A percentile compares a stretch with the other conserved stretches of the same genome.
Conservation (phyloP, 129 eudicot species). For the Glebionis coronaria region DNA sequence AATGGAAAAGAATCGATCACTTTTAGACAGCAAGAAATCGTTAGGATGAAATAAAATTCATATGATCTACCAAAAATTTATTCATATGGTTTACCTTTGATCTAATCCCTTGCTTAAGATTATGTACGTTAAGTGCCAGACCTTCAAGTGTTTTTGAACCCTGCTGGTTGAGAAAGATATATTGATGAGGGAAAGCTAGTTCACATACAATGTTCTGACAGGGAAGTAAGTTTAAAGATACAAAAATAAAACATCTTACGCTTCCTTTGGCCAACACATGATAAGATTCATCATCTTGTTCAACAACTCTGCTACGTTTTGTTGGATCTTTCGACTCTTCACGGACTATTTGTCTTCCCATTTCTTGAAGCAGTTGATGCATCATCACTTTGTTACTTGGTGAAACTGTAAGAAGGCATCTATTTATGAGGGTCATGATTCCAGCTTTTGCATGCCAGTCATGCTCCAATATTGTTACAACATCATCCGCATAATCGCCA, state of each 20-base stretch:
- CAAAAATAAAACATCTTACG: neutral
- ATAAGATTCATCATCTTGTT: neutral
- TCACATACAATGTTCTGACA: neutral
- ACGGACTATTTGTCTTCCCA: neutral
- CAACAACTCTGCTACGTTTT: neutral
- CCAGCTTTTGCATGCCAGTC: neutral
- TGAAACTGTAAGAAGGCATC: neutral
- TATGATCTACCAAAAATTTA: neutral
- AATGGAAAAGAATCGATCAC: too few relatives aligned
- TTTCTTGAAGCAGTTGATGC: neutral
- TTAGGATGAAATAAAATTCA: too few relatives aligned
- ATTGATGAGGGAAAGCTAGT: neutral
- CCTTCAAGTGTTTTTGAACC: neutral
- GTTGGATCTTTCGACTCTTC: neutral
- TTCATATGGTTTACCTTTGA: slow-evolving; percentile 1
- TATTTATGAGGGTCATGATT: neutral
- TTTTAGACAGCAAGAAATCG: too few relatives aligned
- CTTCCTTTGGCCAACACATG: neutral
- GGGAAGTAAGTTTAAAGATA: neutral
- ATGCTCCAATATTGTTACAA: neutral
- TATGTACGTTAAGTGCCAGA: too few relatives aligned
- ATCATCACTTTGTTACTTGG: neutral
- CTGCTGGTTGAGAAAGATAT: too few relatives aligned
- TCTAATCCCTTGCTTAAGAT: neutral
- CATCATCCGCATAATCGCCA: neutral